Conservation (phyloP, 257 asterid genomes). For the Anisodus acutangulus region DNA sequence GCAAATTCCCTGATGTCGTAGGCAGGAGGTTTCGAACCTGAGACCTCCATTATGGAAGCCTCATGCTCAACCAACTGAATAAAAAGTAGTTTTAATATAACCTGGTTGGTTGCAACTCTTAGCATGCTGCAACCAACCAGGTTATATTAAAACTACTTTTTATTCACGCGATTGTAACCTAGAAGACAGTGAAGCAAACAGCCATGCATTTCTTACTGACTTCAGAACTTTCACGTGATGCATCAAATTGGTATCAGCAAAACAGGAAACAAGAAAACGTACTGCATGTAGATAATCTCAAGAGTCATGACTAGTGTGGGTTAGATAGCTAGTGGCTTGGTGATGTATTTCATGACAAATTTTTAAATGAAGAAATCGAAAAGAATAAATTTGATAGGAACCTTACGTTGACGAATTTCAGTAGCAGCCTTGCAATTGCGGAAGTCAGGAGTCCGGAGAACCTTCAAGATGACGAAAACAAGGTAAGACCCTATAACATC, state of each 20-base stretch:
- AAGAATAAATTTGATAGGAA: constrained; percentile 17
- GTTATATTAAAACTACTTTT: neutral
- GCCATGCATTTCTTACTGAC: neutral
- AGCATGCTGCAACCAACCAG: neutral
- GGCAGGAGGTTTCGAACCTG: no score
- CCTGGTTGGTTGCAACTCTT: neutral
- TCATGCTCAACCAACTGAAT: neutral
- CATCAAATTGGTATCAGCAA: neutral
- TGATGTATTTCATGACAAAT: neutral
- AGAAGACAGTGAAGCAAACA: neutral
- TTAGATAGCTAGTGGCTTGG: neutral
- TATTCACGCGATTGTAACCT: neutral
- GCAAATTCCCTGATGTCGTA: no score
- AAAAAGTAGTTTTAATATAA: neutral
- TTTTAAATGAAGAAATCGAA: neutral
- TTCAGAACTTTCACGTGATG: neutral
- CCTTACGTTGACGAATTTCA: constrained; percentile 68
- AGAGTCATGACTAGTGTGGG: neutral
- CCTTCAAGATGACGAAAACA: constrained; percentile 54
- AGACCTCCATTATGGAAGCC: no score
- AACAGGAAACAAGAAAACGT: neutral
- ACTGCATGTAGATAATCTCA: constrained; percentile 4
- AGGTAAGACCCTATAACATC: constrained; percentile 7
- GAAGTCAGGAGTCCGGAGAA: constrained; percentile 84
- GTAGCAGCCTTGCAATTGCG: constrained; percentile 80